These are phyloP conservation scores for Colletotrichum plurivorum DNA, from an alignment of 2,329 filamentous ascomycete genomes.

Conservation along the genomic window DNA sequence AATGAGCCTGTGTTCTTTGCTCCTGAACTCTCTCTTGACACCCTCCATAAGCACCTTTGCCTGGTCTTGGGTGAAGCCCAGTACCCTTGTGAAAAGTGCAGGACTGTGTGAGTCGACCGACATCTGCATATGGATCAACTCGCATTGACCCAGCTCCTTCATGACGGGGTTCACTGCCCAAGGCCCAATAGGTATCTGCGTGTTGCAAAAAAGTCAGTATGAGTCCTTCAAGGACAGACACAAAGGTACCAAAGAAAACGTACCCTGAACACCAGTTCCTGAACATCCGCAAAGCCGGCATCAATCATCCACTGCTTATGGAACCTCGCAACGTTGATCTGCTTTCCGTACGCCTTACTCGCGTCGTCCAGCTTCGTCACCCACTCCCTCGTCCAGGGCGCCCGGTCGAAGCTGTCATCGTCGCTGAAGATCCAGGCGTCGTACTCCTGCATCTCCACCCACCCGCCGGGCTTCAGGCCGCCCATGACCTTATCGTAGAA, in stretches of 20 bases:
- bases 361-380: conserved; percentile 52
- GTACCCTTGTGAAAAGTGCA: conserved; percentile 55
- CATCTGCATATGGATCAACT: conserved; percentile 59
- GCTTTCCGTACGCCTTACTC: conserved; percentile 54
- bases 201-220: background rate
- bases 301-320: conserved; percentile 56
- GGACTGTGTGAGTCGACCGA: conserved; percentile 58
- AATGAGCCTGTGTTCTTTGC: conserved; percentile 50
- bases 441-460: conserved; percentile 57
- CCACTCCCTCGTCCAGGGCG: conserved; percentile 57
- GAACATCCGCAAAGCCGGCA: conserved; percentile 54
- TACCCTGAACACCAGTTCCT: conserved; percentile 48
- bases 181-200: conserved; percentile 54
- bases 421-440: conserved; percentile 56
- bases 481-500: conserved; percentile 49
- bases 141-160: conserved; percentile 54
- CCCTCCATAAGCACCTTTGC: conserved; percentile 58
- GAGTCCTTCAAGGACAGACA: accelerated
- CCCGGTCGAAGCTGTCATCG: conserved; percentile 54
- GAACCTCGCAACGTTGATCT: conserved; percentile 53
- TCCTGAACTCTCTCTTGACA: conserved; percentile 54
- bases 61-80: conserved; percentile 56
- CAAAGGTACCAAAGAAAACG: conserved; percentile 18
- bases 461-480: conserved; percentile 51
- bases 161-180: conserved; percentile 54